Conservation (phyloP, 345 rosid species). For the Camelina hispida region DNA sequence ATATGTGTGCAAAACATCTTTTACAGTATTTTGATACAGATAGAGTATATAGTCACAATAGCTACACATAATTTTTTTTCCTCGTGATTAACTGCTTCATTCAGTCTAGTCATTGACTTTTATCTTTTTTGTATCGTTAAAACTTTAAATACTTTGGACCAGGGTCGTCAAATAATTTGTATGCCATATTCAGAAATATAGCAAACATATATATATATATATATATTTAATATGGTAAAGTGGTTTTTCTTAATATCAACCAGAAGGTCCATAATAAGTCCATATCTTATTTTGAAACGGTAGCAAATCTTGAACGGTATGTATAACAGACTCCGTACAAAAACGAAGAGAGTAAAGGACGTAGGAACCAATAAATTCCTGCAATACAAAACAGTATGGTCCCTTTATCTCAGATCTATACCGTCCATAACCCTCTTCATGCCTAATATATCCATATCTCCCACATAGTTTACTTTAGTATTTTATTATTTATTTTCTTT, state of each 20-base stretch:
- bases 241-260: neutral
- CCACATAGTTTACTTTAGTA: neutral
- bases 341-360: constrained; percentile 14
- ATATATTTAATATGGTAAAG: neutral
- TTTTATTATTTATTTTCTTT: neutral
- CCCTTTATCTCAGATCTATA: constrained; percentile 31
- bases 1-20: too few species aligned
- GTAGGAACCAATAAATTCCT: constrained; percentile 12
- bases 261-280: neutral
- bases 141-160: neutral
- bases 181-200: neutral
- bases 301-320: neutral
- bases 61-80: too few species aligned
- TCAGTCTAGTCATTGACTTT: too few species aligned
- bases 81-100: neutral
- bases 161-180: neutral
- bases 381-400: constrained; percentile 38
- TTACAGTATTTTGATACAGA: too few species aligned
- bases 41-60: too few species aligned
- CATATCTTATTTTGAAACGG: neutral
- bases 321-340: constrained; percentile 31
- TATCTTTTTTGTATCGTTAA: too few species aligned
- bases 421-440: constrained; percentile 33
- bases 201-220: neutral
- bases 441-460: constrained; percentile 31